These are phyloP conservation scores for Nicotiana tabacum DNA, from an alignment of 257 asterid genomes.

Conservation along the genomic window DNA sequence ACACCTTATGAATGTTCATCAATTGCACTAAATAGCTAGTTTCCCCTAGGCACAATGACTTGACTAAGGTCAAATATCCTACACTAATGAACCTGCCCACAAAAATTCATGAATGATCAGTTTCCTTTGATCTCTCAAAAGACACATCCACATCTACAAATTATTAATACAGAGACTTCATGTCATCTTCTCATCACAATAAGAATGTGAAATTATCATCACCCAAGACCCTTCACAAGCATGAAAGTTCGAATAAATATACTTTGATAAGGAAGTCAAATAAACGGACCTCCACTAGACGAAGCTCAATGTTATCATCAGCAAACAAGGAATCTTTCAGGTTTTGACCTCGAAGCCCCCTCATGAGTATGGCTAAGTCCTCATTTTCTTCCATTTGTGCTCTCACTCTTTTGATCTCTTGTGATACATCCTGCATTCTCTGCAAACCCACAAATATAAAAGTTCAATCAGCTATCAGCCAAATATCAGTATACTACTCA, in stretches of 20 bases:
- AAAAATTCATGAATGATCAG: not conserved
- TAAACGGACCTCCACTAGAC: slow-evolving; percentile 76
- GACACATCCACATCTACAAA: not conserved
- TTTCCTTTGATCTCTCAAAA: not conserved
- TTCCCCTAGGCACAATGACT: not conserved
- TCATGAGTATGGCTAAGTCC: slow-evolving; percentile 79
- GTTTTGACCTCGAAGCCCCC: slow-evolving; percentile 96
- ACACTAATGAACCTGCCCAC: not conserved
- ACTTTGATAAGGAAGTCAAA: not conserved
- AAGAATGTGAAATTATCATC: not conserved
- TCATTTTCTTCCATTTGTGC: slow-evolving; percentile 99
- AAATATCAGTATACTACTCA: not conserved
- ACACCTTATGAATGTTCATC: not conserved
- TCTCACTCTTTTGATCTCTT: slow-evolving; percentile 90
- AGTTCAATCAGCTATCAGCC: not conserved
- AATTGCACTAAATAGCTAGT: not conserved
- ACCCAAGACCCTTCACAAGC: not conserved
- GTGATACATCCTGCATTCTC: slow-evolving; percentile 90
- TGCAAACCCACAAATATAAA: slow-evolving; percentile 38
- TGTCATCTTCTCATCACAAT: not conserved
- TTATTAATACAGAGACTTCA: not conserved
- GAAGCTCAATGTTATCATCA: slow-evolving; percentile 75
- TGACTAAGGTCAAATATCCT: not conserved
- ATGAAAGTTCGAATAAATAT: not conserved
- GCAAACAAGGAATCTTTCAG: slow-evolving; percentile 77